A percentile compares a stretch with the other conserved stretches of the same genome.
Conservation (phyloP, 1,284 basidiomycete species). For the Cutaneotrichosporon dermatis region DNA sequence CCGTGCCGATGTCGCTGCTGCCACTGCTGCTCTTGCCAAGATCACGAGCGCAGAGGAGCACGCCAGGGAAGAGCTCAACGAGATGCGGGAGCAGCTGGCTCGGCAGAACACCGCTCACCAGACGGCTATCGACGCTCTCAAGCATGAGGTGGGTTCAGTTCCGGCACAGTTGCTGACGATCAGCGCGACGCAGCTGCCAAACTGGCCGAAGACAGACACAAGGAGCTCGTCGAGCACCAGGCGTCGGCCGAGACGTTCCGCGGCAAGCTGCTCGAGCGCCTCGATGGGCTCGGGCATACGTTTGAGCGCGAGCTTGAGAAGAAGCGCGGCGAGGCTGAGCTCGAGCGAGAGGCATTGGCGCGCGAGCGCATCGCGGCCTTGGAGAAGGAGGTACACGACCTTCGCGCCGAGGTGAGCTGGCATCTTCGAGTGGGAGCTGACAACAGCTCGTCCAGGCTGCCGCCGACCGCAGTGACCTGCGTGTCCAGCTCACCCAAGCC, state of each 20-base stretch:
- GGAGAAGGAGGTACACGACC: conserved; percentile 8
- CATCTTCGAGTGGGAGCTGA: background rate
- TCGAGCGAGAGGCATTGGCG: background rate
- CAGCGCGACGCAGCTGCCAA: conserved; percentile 9
- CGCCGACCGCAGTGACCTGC: conserved; percentile 3
- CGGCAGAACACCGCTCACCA: conserved; percentile 4
- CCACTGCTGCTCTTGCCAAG: conserved; percentile 3
- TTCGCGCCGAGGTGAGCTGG: conserved; percentile 10
- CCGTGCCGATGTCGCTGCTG: conserved; percentile 7
- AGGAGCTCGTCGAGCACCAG: conserved; percentile 11
- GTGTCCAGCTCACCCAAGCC: conserved; percentile 16
- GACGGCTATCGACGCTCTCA: conserved; percentile 2
- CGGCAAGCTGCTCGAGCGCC: conserved; percentile 8
- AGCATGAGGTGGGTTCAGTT: conserved; percentile 3
- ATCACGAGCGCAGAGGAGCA: conserved; percentile 8
- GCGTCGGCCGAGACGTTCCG: background rate
- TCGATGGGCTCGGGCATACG: conserved; percentile 1
- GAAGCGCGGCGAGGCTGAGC: background rate
- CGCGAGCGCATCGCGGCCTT: conserved; percentile 1
- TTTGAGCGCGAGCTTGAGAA: background rate
- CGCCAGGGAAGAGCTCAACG: conserved; percentile 8
- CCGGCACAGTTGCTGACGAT: background rate
- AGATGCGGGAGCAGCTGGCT: conserved; percentile 9
- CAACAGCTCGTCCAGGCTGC: background rate
- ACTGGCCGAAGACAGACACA: conserved; percentile 9